Evolutionary conservation across 2,329 filamentous ascomycete genomes (phyloP).

Genomic region (Dactylella cylindrospora): DNA sequence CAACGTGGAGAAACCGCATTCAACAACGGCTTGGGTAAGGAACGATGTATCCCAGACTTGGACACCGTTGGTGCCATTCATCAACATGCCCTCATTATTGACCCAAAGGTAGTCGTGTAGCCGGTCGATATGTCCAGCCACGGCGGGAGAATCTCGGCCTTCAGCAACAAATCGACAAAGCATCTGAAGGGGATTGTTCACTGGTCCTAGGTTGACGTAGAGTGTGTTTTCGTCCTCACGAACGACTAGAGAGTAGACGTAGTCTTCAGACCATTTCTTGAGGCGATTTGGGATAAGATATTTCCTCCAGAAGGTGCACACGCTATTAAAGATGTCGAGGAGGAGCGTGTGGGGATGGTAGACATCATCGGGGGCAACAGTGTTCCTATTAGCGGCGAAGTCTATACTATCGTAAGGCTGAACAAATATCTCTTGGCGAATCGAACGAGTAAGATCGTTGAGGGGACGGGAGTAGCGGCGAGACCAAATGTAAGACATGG

Average conservation of each 20-base stretch:
- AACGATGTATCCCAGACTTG: constrained; percentile 97
- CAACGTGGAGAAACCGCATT: constrained; percentile 75
- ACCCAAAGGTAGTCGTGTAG: constrained; percentile 88
- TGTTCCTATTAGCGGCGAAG: constrained; percentile 77
- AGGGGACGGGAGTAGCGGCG: constrained; percentile 76
- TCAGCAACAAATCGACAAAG: constrained; percentile 81
- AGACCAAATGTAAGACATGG: constrained; percentile 88
- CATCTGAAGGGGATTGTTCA: constrained; percentile 89
- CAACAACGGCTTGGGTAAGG: constrained; percentile 76
- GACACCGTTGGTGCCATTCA: constrained; percentile 96
- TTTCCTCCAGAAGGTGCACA: constrained; percentile 77
- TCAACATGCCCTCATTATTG: constrained; percentile 86
- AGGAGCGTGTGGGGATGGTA: constrained; percentile 90
- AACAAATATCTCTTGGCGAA: constrained; percentile 80
- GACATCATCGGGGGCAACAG: constrained; percentile 76
- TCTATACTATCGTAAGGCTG: constrained; percentile 76
- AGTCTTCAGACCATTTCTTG: constrained; percentile 72
- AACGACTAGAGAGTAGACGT: constrained; percentile 78
- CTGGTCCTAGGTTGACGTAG: constrained; percentile 80
- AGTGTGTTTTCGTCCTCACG: constrained; percentile 94
- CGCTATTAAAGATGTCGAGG: constrained; percentile 74
- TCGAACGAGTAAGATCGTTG: constrained; percentile 69
- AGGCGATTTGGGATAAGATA: constrained; percentile 69
- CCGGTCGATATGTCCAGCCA: constrained; percentile 76
- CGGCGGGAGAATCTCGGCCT: constrained; percentile 70